phyloP scores from a whole-genome alignment of 352 stramenopile genomes.

The Phytophthora fragariae region DNA sequence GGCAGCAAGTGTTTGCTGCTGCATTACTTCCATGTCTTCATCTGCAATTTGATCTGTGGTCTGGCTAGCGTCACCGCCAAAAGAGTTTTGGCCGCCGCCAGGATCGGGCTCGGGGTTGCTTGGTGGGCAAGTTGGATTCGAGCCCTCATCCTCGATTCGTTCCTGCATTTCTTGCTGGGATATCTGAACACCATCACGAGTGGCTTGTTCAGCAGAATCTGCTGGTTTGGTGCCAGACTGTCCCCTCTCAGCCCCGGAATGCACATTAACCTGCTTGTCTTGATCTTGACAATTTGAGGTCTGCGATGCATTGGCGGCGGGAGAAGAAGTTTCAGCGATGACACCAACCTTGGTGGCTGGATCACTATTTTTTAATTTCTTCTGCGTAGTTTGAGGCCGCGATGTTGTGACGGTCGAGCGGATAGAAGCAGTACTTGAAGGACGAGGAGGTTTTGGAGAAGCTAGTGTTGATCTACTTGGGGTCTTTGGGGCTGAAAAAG shows the following conservation, averaged over 20 bases:
- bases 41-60: conserved; percentile 5
- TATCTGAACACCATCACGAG: not conserved
- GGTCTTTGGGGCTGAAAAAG: conserved; percentile 6
- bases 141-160: not conserved
- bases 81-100: not conserved
- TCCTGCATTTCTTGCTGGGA: not conserved
- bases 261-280: not conserved
- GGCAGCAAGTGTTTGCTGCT: conserved; percentile 33
- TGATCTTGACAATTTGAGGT: conserved; percentile 7
- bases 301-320: not conserved
- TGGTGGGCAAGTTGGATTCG: not conserved
- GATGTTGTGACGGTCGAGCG: not conserved
- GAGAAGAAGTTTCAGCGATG: not conserved
- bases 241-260: not conserved
- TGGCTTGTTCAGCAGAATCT: not conserved
- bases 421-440: conserved; percentile 27
- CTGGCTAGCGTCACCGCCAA: not conserved
- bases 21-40: conserved; percentile 29
- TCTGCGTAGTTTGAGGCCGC: not conserved
- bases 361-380: not conserved
- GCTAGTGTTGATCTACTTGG: conserved; percentile 3
- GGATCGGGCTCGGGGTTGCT: not conserved
- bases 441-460: conserved; percentile 4
- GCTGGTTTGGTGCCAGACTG: not conserved
- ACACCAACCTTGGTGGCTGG: not conserved